Evolutionary conservation across 495 filamentous ascomycete genomes (phyloP).

Genomic region (Stereocaulon alpinum): DNA sequence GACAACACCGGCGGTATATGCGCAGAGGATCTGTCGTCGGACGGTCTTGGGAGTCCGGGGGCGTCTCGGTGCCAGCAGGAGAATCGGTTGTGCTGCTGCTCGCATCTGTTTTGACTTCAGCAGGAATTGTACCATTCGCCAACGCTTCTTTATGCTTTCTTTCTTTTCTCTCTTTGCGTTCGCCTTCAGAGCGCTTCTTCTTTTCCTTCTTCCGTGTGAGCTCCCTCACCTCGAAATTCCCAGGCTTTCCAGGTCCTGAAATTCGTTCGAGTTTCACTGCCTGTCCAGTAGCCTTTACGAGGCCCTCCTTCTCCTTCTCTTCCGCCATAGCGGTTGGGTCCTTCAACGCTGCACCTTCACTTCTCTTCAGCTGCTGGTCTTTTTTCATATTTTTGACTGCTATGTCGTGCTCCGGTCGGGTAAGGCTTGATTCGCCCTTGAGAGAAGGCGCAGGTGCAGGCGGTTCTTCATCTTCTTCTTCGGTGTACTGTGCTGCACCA

Average conservation of each 20-base stretch:
- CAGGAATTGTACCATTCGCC: constrained; percentile 68
- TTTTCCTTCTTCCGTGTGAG: constrained; percentile 70
- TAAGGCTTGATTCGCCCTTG: constrained; percentile 26
- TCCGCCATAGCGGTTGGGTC: constrained; percentile 42
- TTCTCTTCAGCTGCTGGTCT: constrained; percentile 54
- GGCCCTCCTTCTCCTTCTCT: constrained; percentile 46
- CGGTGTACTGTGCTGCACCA: constrained; percentile 42
- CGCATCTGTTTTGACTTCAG: constrained; percentile 58
- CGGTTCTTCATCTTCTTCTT: constrained; percentile 22
- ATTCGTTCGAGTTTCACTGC: constrained; percentile 7
- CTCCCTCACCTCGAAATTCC: constrained; percentile 36
- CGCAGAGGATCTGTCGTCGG: constrained; percentile 86
- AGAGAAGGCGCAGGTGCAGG: constrained; percentile 22
- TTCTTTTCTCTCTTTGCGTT: constrained; percentile 77
- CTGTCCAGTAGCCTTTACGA: constrained; percentile 38
- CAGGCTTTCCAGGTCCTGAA: constrained; percentile 23
- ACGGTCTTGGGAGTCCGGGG: constrained; percentile 47
- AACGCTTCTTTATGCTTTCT: constrained; percentile 68
- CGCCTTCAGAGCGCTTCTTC: constrained; percentile 83
- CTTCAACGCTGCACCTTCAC: constrained; percentile 60
- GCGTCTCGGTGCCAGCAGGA: constrained; percentile 24
- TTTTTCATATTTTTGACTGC: constrained; percentile 29
- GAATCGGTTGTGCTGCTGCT: constrained; percentile 37
- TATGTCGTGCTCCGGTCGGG: constrained; percentile 20
- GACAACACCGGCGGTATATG: constrained; percentile 92